Percentiles rank a stretch among this genome's conserved stretches.
Conservation (phyloP, 1,284 basidiomycete genomes). For the Marasmius tenuissimus region DNA sequence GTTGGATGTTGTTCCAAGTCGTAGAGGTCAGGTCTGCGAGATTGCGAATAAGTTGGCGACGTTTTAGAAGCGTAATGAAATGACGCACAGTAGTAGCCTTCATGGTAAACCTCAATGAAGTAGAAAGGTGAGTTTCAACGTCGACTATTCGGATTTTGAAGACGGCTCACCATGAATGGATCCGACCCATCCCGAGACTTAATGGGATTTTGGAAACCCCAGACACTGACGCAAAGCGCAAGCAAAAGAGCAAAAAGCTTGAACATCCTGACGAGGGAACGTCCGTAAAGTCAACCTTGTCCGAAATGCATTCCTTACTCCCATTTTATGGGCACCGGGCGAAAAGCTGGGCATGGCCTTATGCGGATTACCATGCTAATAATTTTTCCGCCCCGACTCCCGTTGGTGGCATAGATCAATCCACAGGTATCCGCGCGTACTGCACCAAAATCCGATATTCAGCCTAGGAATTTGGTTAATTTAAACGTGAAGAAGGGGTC, state of each 20-base stretch:
- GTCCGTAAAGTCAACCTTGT: no score
- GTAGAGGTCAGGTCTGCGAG: constrained; percentile 34
- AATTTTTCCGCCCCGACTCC: no score
- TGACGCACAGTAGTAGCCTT: constrained; percentile 33
- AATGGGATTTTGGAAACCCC: constrained; percentile 27
- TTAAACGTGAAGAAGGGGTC: no score
- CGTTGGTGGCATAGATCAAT: no score
- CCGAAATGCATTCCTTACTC: no score
- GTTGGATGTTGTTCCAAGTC: constrained; percentile 39
- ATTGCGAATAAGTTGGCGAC: background rate
- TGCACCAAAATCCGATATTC: no score
- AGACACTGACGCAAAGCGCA: constrained; percentile 7
- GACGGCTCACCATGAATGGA: constrained; percentile 32
- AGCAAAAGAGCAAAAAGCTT: background rate
- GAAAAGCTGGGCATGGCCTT: no score
- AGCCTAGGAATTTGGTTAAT: no score
- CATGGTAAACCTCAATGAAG: constrained; percentile 24
- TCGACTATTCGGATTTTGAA: background rate
- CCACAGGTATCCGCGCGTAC: no score
- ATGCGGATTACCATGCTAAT: no score
- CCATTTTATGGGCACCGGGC: no score
- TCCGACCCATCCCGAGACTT: constrained; percentile 34
- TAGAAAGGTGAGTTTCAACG: background rate
- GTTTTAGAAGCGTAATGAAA: background rate
- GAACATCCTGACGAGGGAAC: background rate